phyloP scores from a whole-genome alignment of 306 rosid species.

The Benincasa hispida region DNA sequence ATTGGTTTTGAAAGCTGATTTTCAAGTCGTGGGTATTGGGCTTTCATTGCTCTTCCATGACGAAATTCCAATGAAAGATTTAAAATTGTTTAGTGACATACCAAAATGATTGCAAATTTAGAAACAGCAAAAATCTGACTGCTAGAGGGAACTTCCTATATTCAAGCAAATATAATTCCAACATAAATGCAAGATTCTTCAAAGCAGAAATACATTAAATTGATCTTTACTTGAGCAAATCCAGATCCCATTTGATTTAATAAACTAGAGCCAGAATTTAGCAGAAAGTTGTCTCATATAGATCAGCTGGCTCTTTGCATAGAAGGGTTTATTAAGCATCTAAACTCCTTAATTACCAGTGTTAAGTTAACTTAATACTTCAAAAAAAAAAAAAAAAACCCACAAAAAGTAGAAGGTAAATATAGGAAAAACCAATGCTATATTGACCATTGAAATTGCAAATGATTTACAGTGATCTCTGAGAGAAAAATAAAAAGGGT shows the following conservation, averaged over 20 bases:
- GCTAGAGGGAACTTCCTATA: neutral
- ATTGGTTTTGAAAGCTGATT: neutral
- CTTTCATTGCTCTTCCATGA: neutral
- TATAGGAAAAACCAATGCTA: neutral
- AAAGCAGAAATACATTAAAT: neutral
- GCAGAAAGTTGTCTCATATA: neutral
- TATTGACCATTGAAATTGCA: neutral
- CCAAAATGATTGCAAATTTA: neutral
- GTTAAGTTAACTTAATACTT: neutral
- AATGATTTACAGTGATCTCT: neutral
- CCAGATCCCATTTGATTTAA: neutral
- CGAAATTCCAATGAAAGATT: neutral
- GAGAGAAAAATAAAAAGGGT: neutral
- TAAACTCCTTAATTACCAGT: neutral
- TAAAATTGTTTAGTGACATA: neutral
- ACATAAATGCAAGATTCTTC: neutral
- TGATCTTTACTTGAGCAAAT: neutral
- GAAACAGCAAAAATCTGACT: neutral
- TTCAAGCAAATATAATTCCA: neutral
- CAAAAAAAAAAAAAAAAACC: neutral
- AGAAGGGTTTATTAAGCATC: neutral
- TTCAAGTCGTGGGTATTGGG: neutral
- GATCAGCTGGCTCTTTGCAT: neutral
- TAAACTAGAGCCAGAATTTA: neutral
- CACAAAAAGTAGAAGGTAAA: neutral